Evolutionary conservation across 345 rosid species (phyloP).

Genomic region (Psidium guajava): DNA sequence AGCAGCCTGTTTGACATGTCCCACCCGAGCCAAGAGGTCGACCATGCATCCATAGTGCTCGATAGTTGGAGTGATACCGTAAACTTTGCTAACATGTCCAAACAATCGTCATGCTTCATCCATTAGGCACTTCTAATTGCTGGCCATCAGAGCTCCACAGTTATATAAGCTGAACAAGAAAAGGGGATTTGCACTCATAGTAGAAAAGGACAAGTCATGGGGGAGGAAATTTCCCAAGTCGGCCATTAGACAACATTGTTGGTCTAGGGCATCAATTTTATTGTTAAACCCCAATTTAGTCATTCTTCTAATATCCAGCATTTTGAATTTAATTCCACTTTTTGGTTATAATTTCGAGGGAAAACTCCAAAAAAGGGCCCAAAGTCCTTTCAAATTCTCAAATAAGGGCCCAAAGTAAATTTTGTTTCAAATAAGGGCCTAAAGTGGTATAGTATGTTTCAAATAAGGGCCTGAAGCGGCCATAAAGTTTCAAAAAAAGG

Average conservation of each 20-base stretch:
- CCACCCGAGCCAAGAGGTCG: constrained; percentile 21
- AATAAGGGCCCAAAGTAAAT: no score
- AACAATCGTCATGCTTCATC: constrained; percentile 17
- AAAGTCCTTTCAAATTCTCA: no score
- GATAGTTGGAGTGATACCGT: constrained; percentile 10
- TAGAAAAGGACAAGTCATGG: not conserved
- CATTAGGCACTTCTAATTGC: constrained; percentile 11
- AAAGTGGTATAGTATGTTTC: no score
- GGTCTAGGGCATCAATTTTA: not conserved
- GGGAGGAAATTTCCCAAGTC: not conserved
- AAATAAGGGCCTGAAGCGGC: no score
- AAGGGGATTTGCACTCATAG: no score
- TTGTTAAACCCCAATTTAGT: not conserved
- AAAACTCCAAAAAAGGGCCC: no score
- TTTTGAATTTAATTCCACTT: no score
- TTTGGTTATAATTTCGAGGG: no score
- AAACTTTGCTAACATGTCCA: constrained; percentile 14
- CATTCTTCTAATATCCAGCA: no score
- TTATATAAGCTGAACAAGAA: no score
- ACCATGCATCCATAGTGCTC: constrained; percentile 29
- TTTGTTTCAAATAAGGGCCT: no score
- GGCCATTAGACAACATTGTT: not conserved
- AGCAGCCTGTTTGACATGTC: constrained; percentile 11
- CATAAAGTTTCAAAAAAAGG: no score
- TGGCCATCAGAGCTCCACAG: constrained; percentile 13